Evolutionary conservation across 2,329 filamentous ascomycete species (phyloP).

Genomic region (Aspergillus thermomutatus): DNA sequence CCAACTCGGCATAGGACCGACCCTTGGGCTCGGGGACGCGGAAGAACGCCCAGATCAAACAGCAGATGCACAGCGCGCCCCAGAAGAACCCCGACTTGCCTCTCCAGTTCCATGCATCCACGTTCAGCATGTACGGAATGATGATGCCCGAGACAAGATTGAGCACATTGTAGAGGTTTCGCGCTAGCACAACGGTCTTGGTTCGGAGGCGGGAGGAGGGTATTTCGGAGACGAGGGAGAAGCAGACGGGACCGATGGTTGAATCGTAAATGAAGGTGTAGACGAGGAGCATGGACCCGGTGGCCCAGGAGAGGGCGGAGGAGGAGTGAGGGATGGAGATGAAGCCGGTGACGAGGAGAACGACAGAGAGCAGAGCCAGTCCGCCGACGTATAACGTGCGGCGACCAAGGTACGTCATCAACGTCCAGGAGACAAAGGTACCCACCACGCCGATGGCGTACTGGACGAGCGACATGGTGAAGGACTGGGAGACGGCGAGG

Average conservation of each 20-base stretch:
- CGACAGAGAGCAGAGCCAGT: conserved; percentile 66
- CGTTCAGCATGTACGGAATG: conserved; percentile 92
- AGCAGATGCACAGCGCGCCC: conserved; percentile 75
- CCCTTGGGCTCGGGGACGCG: conserved; percentile 75
- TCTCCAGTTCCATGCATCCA: conserved; percentile 79
- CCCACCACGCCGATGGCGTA: conserved; percentile 72
- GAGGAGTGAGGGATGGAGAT: conserved; percentile 61
- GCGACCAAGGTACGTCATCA: conserved; percentile 74
- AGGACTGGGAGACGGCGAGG: conserved; percentile 46
- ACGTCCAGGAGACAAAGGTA: conserved; percentile 74
- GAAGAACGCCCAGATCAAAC: conserved; percentile 78
- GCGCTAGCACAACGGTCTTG: conserved; percentile 85
- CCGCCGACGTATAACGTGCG: conserved; percentile 73
- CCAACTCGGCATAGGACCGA: conserved; percentile 80
- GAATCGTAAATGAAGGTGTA: conserved; percentile 84
- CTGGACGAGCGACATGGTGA: conserved; percentile 51
- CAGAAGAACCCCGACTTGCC: conserved; percentile 89
- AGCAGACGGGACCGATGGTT: conserved; percentile 84
- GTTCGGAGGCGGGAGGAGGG: conserved; percentile 80
- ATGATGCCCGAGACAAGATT: conserved; percentile 77
- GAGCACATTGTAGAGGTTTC: conserved; percentile 77
- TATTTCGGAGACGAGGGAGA: conserved; percentile 81
- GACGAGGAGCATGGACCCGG: conserved; percentile 78
- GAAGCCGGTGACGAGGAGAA: conserved; percentile 83
- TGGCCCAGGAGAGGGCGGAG: conserved; percentile 47